phyloP scores from a whole-genome alignment of 2,329 filamentous ascomycete genomes.

The Cordyceps militaris region DNA sequence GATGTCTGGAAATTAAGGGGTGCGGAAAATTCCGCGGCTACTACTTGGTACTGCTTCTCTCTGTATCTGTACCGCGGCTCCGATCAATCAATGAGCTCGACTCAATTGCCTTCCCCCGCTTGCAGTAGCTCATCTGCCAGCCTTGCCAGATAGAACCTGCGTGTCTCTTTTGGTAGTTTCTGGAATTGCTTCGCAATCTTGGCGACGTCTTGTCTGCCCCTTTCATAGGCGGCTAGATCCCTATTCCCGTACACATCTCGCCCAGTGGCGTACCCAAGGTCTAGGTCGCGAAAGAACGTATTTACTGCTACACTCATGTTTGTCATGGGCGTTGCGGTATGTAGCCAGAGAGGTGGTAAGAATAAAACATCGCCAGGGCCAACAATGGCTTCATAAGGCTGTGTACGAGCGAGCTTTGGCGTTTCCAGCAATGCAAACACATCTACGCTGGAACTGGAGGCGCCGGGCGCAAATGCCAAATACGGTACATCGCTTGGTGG shows the following conservation, averaged over 20 bases:
- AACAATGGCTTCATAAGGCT: conserved; percentile 60
- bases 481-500: conserved; percentile 66
- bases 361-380: conserved; percentile 70
- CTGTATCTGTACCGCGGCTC: no score
- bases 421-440: conserved; percentile 50
- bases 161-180: conserved; percentile 56
- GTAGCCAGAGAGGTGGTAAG: conserved; percentile 77
- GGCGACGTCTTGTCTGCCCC: conserved; percentile 63
- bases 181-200: conserved; percentile 60
- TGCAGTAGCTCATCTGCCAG: conserved; percentile 58
- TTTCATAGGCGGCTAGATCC: conserved; percentile 78
- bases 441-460: conserved; percentile 72
- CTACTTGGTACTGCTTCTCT: background rate
- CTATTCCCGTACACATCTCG: conserved; percentile 84
- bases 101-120: conserved; percentile 16
- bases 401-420: conserved; percentile 38
- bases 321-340: conserved; percentile 58
- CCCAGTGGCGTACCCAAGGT: conserved; percentile 61
- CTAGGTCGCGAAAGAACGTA: conserved; percentile 73
- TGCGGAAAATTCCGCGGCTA: background rate
- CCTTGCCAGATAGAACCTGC: conserved; percentile 68
- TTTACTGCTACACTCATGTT: conserved; percentile 73
- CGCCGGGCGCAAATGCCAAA: conserved; percentile 65
- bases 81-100: background rate
- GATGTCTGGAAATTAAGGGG: background rate